Evolutionary conservation across 139 green algal species (phyloP).

Genomic region (Tetradesmus obliquus): DNA sequence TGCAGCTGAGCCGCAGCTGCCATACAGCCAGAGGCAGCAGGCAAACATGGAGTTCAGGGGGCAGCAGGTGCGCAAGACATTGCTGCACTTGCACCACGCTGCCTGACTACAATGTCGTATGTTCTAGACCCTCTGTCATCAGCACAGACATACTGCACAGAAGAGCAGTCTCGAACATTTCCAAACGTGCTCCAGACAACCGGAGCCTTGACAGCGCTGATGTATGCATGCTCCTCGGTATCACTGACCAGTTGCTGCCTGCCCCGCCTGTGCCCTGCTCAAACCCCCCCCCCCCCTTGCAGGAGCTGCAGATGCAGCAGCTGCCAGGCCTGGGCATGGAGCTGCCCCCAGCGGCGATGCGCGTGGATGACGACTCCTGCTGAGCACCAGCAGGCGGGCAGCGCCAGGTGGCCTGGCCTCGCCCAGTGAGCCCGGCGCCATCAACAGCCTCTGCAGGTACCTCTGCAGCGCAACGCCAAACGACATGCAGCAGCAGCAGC

Average conservation of each 20-base stretch:
- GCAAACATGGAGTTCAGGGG: neutral
- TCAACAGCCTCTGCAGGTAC: constrained; percentile 10
- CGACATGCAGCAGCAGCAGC: neutral
- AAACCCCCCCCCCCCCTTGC: neutral
- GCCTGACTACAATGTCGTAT: too few species aligned
- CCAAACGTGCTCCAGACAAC: too few species aligned
- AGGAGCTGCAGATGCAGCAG: neutral
- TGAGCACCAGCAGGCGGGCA: constrained; percentile 24
- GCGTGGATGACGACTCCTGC: constrained; percentile 9
- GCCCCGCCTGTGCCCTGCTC: neutral
- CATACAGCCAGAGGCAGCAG: constrained; percentile 26
- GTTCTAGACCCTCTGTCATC: too few species aligned
- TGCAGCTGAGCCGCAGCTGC: neutral
- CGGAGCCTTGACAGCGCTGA: too few species aligned
- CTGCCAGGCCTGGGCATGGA: constrained; percentile 22
- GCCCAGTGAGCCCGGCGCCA: neutral
- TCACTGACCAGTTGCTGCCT: neutral
- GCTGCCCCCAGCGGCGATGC: neutral
- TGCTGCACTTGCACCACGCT: neutral
- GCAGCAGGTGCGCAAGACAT: neutral
- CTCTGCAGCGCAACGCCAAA: neutral
- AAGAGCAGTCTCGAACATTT: too few species aligned
- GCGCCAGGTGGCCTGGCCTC: neutral
- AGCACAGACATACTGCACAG: too few species aligned
- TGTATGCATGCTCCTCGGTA: neutral